Evolutionary conservation across 192 early-diverging fungal genomes (phyloP), one percentile per base, ranked within the genome.

Genomic region (Mortierella antarctica): DNA sequence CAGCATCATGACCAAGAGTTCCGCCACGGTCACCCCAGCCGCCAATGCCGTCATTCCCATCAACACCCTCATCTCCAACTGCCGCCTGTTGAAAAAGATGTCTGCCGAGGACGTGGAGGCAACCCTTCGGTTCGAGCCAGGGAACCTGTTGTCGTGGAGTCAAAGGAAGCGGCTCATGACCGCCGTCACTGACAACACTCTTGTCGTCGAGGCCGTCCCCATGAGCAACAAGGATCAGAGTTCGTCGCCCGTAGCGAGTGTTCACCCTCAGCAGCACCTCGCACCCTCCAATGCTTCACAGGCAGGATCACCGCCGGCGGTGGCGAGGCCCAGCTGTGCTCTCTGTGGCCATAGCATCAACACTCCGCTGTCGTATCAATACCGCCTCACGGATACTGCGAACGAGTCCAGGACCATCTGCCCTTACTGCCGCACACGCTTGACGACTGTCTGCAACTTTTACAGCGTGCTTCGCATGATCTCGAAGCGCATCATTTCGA

Each of bases 381-480:
- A 83, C 45, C 82, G 77, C 8, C 67, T 71, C 42, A 70, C 74
- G 5, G 82, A 76, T 18, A 82, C 62, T 2, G 42, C 73, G 2
- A 74, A 58, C 58, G 73, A 83, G 12, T 76, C 82, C 0, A 58
- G 62, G 44, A 76, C 64, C 10, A 83, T 83, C 15, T 83, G 82
- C 63, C 71, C 71, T 0, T 74, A 71, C 40, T 83, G 82, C 39
- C 31, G 82, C 6, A 76, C 71, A 1, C 82, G 82, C 6, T 39
- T 83, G 60, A 76, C 82, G 0, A 71, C 73, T 12, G 82, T 83
- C 7, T 83, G 82, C 21, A 76, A 73, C 1, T 83, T 76, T 47
- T 76, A 83, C 69, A 75, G 82, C 15, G 70, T 76, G 17, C 59
- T 83, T 12, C 82, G 82, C 14, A 74, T 83, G 82, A 76, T 83